Conservation (phyloP, 345 rosid genomes). For the Heritiera littoralis region DNA sequence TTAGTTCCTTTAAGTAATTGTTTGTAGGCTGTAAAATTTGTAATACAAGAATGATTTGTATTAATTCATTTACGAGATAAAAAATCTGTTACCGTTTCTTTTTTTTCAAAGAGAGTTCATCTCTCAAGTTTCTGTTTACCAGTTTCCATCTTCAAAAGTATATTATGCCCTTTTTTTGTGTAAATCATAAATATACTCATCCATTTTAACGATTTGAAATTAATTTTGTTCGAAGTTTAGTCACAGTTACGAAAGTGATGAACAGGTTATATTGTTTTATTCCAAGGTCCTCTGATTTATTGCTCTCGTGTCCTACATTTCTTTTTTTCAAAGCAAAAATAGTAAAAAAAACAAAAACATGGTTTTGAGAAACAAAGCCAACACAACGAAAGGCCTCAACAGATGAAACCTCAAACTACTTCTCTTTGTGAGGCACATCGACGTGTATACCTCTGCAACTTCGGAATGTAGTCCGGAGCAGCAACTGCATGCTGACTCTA, state of each 20-base stretch:
- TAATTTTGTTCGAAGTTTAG: too few species aligned
- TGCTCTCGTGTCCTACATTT: neutral
- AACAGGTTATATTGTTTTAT: neutral
- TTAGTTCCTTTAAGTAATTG: slow-evolving; percentile 14
- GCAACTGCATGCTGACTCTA: slow-evolving; percentile 4
- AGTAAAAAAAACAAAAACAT: neutral
- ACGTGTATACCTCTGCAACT: neutral
- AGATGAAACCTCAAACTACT: slow-evolving; percentile 2
- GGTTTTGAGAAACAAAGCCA: neutral
- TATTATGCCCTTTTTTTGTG: too few species aligned
- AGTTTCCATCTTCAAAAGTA: neutral
- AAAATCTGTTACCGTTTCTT: neutral
- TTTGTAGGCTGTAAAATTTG: slow-evolving; percentile 27
- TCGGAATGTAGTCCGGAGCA: neutral
- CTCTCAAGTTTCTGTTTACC: too few species aligned
- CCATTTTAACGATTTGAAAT: too few species aligned
- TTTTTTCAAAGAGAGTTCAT: neutral
- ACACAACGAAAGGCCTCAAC: neutral
- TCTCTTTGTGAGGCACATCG: neutral
- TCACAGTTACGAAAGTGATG: too few species aligned
- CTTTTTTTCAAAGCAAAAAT: neutral
- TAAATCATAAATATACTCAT: too few species aligned
- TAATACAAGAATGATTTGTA: neutral
- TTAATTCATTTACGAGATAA: neutral
- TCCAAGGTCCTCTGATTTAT: neutral